Evolutionary conservation across 2,329 filamentous ascomycete genomes (phyloP).

Genomic region (Bipolaris cookei): DNA sequence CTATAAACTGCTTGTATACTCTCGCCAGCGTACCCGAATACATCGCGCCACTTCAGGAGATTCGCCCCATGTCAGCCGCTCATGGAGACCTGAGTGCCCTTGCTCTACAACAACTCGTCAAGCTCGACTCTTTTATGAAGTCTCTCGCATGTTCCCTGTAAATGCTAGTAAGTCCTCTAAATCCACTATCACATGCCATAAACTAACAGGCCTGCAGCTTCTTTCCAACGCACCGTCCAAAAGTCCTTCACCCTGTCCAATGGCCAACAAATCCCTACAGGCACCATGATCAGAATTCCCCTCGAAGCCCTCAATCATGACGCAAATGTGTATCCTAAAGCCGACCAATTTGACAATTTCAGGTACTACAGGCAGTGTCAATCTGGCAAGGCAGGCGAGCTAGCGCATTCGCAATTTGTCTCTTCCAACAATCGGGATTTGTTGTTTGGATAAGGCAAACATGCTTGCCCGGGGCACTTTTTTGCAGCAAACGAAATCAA

Average conservation of each 20-base stretch:
- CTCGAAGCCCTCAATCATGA: background rate
- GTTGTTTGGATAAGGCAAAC: background rate
- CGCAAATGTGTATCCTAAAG: background rate
- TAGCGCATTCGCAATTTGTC: background rate
- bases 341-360: background rate
- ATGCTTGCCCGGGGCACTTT: background rate
- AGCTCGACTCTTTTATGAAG: constrained; percentile 39
- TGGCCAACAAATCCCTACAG: constrained; percentile 52
- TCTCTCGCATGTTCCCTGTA: constrained; percentile 24
- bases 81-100: constrained; percentile 27
- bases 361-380: background rate
- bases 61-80: constrained; percentile 46
- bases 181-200: no score
- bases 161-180: constrained; percentile 24
- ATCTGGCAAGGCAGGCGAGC: background rate
- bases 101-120: constrained; percentile 32
- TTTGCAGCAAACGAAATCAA: background rate
- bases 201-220: constrained; percentile 8
- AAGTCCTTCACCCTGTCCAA: constrained; percentile 59
- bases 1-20: constrained; percentile 32
- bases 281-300: background rate
- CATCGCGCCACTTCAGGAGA: constrained; percentile 51
- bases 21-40: constrained; percentile 43
- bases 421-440: background rate
- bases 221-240: constrained; percentile 53